Base-by-base conservation (phyloP, 345 rosid species). In the Populus tremula region DNA sequence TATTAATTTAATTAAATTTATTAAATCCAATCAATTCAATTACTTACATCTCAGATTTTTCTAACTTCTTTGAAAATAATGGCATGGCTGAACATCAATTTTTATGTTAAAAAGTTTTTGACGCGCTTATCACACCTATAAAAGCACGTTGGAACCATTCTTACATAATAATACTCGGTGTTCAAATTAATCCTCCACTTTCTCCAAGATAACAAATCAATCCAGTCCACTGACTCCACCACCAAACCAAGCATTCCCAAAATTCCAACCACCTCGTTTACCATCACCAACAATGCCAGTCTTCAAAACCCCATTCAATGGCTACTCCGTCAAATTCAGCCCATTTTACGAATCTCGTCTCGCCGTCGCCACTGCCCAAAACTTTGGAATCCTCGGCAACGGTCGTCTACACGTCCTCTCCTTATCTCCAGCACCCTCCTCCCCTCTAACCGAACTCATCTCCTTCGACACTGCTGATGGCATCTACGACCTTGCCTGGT, bases 301-400 rank as follows among this genome's bases (percentile, higher is more conserved):
- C 82, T 93, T 91, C 89, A 93, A 89, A 65, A 81, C 95, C 11
- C 92, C 97, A 5, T 94, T 94, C 75, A 90, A 91, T 77, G 96
- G 99, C 70, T 91, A 95, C 89, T 87, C 94, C 72, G 98, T 95
- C 47, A 91, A 87, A 77, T 93, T 95, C 87, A 91, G 96, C 67
- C 99, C 99, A 0, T 93, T 93, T 85, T 84, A 91, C 87, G 98
- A 93, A 78, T 86, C 91, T 35, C 94, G 94, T 14, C 87, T 95
- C 70, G 97, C 94, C 79, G 98, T 91, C 59, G 97, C 92, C 69
- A 94, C 98, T 29, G 86, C 98, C 31, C 97, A 93, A 67, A 94
- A 93, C 86, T 94, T 92, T 78, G 98, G 98, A 61, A 94, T 94
- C 85, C 90, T 94, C 64, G 98, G 99, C 27, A 95, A 93, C 79